These are phyloP conservation scores for Cercospora sojina DNA, from an alignment of 2,329 filamentous ascomycete species.

Conservation along the genomic window DNA sequence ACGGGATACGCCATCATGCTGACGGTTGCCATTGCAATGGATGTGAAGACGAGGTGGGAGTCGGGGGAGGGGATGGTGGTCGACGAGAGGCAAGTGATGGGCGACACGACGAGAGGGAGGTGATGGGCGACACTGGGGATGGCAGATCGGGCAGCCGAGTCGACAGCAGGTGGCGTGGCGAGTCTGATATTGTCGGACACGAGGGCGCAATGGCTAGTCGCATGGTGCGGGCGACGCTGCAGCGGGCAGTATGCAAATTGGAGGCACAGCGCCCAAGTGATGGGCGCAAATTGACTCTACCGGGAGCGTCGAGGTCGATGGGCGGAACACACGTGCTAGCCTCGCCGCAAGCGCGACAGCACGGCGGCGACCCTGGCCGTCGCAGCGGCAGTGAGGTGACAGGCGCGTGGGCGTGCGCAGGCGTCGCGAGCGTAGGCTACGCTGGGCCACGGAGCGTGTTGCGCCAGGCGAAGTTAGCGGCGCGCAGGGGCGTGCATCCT, in stretches of 20 bases:
- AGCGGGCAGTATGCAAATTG: constrained; percentile 19
- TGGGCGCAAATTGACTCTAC: constrained; percentile 27
- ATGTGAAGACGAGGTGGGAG: background rate
- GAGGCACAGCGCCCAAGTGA: constrained; percentile 23
- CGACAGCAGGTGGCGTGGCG: constrained; percentile 4
- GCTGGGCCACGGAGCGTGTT: constrained; percentile 28
- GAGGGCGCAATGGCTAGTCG: constrained; percentile 1
- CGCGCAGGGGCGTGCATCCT: constrained; percentile 30
- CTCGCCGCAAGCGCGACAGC: constrained; percentile 26
- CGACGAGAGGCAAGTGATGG: too few relatives aligned
- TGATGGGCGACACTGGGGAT: background rate
- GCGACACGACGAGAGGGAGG: too few relatives aligned
- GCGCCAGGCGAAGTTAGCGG: constrained; percentile 28
- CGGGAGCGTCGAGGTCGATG: constrained; percentile 20
- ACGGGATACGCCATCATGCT: constrained; percentile 34
- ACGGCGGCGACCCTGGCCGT: constrained; percentile 24
- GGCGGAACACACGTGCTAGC: constrained; percentile 19
- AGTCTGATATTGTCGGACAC: constrained; percentile 15
- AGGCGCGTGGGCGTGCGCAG: constrained; percentile 26
- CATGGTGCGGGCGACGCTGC: constrained; percentile 11
- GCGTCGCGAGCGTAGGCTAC: constrained; percentile 22
- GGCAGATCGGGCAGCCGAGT: constrained; percentile 13
- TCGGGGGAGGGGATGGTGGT: background rate
- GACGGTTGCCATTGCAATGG: constrained; percentile 33
- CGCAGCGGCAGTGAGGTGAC: constrained; percentile 24